These are phyloP conservation scores for Cunninghamia lanceolata DNA, from an alignment of 75 land plant genomes.

Conservation along the genomic window DNA sequence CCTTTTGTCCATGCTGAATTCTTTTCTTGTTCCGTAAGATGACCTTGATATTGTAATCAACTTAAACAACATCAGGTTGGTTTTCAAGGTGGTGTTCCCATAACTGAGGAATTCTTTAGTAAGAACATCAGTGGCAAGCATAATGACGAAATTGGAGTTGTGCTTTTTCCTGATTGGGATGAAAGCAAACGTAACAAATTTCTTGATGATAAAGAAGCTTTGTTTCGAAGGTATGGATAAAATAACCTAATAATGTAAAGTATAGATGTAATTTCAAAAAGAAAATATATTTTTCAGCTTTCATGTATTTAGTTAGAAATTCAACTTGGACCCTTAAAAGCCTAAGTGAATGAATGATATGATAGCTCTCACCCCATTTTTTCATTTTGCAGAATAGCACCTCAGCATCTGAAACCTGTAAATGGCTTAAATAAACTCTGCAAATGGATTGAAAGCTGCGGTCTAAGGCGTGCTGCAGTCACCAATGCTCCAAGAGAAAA, in stretches of 20 bases:
- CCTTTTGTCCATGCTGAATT: not conserved
- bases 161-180: conserved; percentile 90
- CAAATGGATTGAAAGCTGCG: conserved; percentile 74
- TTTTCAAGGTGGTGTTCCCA: conserved; percentile 76
- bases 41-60: not conserved
- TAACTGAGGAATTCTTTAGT: conserved; percentile 67
- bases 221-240: not conserved
- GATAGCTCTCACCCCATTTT: not conserved
- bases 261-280: not conserved
- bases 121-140: conserved; percentile 69
- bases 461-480: conserved; percentile 90
- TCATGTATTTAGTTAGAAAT: not conserved
- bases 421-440: conserved; percentile 55
- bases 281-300: not conserved
- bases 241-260: not conserved
- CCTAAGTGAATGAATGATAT: not conserved
- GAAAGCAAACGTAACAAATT: conserved; percentile 49
- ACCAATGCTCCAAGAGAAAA: conserved; percentile 90
- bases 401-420: conserved; percentile 54
- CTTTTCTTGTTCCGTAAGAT: not conserved
- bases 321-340: not conserved
- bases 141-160: conserved; percentile 51
- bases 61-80: conserved; percentile 55
- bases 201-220: conserved; percentile 74
- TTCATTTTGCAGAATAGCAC: conserved; percentile 48